Evolutionary conservation across 2,329 filamentous ascomycete genomes (phyloP).

Genomic region (Arthroderma uncinatum): DNA sequence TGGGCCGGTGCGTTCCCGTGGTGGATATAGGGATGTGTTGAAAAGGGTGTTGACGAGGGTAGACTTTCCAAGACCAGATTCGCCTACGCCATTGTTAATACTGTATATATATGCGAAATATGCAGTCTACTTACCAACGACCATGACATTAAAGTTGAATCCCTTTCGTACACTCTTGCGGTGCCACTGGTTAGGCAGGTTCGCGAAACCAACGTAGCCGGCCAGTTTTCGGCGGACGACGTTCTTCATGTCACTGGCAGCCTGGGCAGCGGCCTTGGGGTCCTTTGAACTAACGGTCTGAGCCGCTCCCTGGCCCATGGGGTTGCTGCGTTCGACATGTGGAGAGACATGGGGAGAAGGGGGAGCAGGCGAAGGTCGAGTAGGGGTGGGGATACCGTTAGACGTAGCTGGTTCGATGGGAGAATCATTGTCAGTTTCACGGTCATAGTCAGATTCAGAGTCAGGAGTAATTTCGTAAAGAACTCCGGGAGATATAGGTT

Average conservation of each 20-base stretch:
- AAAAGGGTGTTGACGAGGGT: slow-evolving; percentile 98
- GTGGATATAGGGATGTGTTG: slow-evolving; percentile 98
- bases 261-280: slow-evolving; percentile 46
- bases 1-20: slow-evolving; percentile 95
- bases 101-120: neutral
- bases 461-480: neutral
- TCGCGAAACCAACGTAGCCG: slow-evolving; percentile 96
- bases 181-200: slow-evolving; percentile 99
- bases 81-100: slow-evolving; percentile 48
- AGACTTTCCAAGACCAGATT: slow-evolving; percentile 98
- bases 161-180: slow-evolving; percentile 99
- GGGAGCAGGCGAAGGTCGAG: slow-evolving; percentile 30
- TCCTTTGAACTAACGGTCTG: slow-evolving; percentile 56
- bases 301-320: slow-evolving; percentile 42
- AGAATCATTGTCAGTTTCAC: slow-evolving; percentile 23
- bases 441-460: slow-evolving; percentile 10
- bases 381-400: slow-evolving; percentile 20
- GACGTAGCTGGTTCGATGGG: slow-evolving; percentile 21
- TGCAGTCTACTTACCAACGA: slow-evolving; percentile 69
- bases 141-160: slow-evolving; percentile 99
- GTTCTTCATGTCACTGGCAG: slow-evolving; percentile 68
- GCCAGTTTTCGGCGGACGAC: slow-evolving; percentile 97
- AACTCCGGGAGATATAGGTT: too few relatives aligned
- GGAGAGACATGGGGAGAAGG: slow-evolving; percentile 17
- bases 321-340: slow-evolving; percentile 48